Base-by-base conservation (phyloP, 257 asterid genomes). In the Mitragyna speciosa region DNA sequence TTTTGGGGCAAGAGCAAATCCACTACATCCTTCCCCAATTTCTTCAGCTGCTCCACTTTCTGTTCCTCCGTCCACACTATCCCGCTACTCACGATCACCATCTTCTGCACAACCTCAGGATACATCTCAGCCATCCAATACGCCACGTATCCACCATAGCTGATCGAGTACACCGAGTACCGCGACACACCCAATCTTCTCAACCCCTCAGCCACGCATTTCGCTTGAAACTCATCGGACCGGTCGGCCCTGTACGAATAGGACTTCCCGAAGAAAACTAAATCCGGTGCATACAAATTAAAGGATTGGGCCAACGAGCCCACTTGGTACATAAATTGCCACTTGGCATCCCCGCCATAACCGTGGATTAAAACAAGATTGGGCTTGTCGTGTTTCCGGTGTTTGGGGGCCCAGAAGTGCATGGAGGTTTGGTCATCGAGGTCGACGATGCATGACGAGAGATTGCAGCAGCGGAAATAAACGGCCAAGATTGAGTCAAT, bases 61-160 rank as follows among this genome's bases (percentile, higher is more conserved):
- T 84, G 87, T 30, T 83, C 90, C 82, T 81, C 87, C 28, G 88
- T 78, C 76, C 91, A 88, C 28, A 84, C 87, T 1, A 91, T 85
- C 76, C 94, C 96, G 36, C 94, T 89, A 28, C 94, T 91, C 70
- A 87, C 90, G 61, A 91, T 90, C 85, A 90, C 96, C 75, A 89
- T 75, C 87, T 89, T 92, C 86, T 92, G 93, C 85, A 90, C 89
- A 80, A 73, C 72, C 71, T 88, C 89, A 4, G 90, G 90, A 14
- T 82, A 68, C 78, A 84, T 84, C 83, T 82, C 90, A 15, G 97
- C 94, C 92, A 90, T 81, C 48, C 87, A 84, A 77, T 90, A 89
- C 63, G 84, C 90, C 72, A 89, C 96, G 56, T 70, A 90, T 0
- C 96, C 94, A 7, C 94, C 94, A 82, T 91, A 91, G 71, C 96